Evolutionary conservation across 2,329 filamentous ascomycete genomes (phyloP), one percentile per base, ranked within the genome.

Genomic region (Thielaviopsis musarum): DNA sequence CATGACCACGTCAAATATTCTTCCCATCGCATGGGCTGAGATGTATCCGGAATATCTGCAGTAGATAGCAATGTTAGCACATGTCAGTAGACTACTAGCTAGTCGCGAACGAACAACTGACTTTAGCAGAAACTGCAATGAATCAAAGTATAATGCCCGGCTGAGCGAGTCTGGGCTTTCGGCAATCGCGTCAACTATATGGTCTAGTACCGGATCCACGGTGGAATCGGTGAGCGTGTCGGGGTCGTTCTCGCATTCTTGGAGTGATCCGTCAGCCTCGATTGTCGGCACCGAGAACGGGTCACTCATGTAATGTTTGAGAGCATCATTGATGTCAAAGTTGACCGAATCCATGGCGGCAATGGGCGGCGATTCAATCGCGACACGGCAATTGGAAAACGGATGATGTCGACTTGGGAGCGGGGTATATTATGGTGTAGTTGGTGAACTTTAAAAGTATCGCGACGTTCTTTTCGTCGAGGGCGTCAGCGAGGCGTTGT

Each of bases 251-350:
- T 97, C 93, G 79, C 88, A 94, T 69, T 97, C 91, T 66, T 90
- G 78, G 21, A 98, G 81, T 62, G 86, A 81, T 52, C 83, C 73
- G 66, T 93, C 87, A 59, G 91, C 93, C 70, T 97, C 91, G 52
- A 87, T 84, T 2, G 91, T 96, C 7, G 86, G 77, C 59, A 97
- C 87, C 48, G 82, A 81, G 53, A 83, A 77, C 9, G 93, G 91
- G 70, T 97, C 91, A 73, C 89, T 94, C 80, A 96, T 88, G 74
- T 96, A 98, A 70, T 88, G 82, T 77, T 95, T 96, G 71, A 97
- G 85, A 65, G 90, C 89, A 75, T 95, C 87, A 71, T 96, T 95
- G 72, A 98, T 88, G 71, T 97, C 88, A 74, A 98, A 98, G 68
- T 85, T 80, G 70, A 90, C 80, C 75, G 87, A 87, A 68, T 77